Percentiles rank a stretch among this genome's conserved stretches.
phyloP scores from a whole-genome alignment of 176 grass and related monocot species.

The Dendrocalamus sinicus region DNA sequence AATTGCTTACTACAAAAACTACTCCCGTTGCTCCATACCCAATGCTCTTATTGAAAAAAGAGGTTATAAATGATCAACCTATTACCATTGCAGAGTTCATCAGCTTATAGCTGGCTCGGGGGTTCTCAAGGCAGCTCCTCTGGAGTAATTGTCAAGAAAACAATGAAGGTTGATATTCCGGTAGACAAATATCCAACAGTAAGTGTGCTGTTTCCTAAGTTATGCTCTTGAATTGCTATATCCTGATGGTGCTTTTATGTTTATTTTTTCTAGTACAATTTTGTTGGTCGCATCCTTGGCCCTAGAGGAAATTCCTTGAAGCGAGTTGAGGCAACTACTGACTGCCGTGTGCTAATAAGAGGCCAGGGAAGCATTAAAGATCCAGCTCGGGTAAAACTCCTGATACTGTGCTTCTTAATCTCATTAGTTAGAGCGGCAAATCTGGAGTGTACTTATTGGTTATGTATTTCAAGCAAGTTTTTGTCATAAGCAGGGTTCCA shows the following conservation, averaged over 20 bases:
- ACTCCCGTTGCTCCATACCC: slow-evolving; percentile 7
- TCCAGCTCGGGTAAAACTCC: slow-evolving; percentile 71
- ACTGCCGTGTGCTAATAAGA: slow-evolving; percentile 93
- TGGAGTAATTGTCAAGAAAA: slow-evolving; percentile 93
- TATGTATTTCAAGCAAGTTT: slow-evolving; percentile 23
- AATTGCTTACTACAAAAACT: slow-evolving; percentile 1
- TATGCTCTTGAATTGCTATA: slow-evolving; percentile 10
- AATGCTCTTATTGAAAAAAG: slow-evolving; percentile 10
- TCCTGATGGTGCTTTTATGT: slow-evolving; percentile 32
- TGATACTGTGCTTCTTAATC: slow-evolving; percentile 16
- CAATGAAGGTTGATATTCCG: slow-evolving; percentile 92
- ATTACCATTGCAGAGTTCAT: slow-evolving; percentile 73
- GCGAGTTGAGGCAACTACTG: slow-evolving; percentile 91
- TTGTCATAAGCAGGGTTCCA: not conserved
- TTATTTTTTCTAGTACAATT: slow-evolving; percentile 76
- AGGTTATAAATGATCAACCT: slow-evolving; percentile 35
- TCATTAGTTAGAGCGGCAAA: slow-evolving; percentile 11
- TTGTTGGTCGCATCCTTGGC: slow-evolving; percentile 93
- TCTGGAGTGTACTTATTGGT: not conserved
- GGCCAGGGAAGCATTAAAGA: slow-evolving; percentile 98
- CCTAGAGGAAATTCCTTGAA: slow-evolving; percentile 98
- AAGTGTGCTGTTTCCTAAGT: slow-evolving; percentile 54
- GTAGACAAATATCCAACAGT: slow-evolving; percentile 89
- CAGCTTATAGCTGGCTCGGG: slow-evolving; percentile 89
- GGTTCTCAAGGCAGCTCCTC: slow-evolving; percentile 86